Evolutionary conservation across 2,329 filamentous ascomycete species (phyloP).

Genomic region (Geosmithia putterillii): DNA sequence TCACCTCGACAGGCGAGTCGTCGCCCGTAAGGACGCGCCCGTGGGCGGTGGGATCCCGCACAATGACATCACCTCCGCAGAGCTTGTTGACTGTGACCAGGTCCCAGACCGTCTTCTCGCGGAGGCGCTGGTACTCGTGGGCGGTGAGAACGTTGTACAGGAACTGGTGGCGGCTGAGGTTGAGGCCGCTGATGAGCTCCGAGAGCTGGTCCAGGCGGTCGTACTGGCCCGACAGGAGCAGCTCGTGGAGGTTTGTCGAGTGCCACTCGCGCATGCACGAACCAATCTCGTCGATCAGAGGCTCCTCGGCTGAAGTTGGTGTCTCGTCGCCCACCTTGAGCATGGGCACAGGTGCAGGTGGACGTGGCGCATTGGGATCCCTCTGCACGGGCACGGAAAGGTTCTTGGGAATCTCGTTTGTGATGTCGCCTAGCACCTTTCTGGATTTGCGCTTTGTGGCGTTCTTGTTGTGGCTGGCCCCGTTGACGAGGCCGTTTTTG

Average conservation of each 20-base stretch:
- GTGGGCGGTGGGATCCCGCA: constrained; percentile 72
- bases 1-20: constrained; percentile 85
- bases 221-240: constrained; percentile 77
- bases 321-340: constrained; percentile 96
- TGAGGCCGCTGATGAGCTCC: constrained; percentile 67
- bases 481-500: constrained; percentile 14
- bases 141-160: constrained; percentile 87
- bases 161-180: constrained; percentile 76
- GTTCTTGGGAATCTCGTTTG: constrained; percentile 25
- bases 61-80: constrained; percentile 86
- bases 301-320: constrained; percentile 77
- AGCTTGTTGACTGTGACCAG: constrained; percentile 90
- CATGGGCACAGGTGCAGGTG: constrained; percentile 89
- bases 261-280: constrained; percentile 97
- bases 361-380: constrained; percentile 59
- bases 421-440: constrained; percentile 20
- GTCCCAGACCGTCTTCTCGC: constrained; percentile 92
- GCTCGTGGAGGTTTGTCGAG: constrained; percentile 87
- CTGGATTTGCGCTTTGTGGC: constrained; percentile 14
- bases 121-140: constrained; percentile 66
- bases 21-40: constrained; percentile 83
- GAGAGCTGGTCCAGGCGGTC: constrained; percentile 69
- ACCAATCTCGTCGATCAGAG: constrained; percentile 92
- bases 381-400: constrained; percentile 39
- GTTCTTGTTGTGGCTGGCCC: constrained; percentile 11